Conservation (phyloP, 306 rosid species). For the Oxytropis ochrocephala region DNA sequence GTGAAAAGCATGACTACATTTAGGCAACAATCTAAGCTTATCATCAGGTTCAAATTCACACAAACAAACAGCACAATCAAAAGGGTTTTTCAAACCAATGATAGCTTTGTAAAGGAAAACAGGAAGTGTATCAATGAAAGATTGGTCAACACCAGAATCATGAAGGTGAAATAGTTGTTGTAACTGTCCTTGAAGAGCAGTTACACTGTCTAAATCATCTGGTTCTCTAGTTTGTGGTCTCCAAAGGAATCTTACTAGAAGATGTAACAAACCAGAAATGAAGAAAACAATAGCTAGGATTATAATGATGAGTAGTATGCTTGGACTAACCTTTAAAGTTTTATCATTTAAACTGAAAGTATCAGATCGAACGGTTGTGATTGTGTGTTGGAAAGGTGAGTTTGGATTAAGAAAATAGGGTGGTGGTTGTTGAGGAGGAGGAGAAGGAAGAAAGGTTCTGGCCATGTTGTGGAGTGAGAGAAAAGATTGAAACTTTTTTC, state of each 20-base stretch:
- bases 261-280: conserved; percentile 88
- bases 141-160: conserved; percentile 93
- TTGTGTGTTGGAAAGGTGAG: conserved; percentile 21
- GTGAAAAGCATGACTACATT: conserved; percentile 96
- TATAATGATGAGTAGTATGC: conserved; percentile 62
- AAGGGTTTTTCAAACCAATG: conserved; percentile 75
- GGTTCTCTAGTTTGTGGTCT: conserved; percentile 54
- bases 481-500: conserved; percentile 35
- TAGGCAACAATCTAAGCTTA: conserved; percentile 79
- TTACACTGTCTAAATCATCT: conserved; percentile 58
- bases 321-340: conserved; percentile 58
- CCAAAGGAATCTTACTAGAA: conserved; percentile 69
- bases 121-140: conserved; percentile 83
- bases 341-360: conserved; percentile 42
- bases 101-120: conserved; percentile 77
- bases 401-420: conserved; percentile 22
- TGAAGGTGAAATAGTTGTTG: conserved; percentile 95
- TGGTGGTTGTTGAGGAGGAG: conserved; percentile 40
- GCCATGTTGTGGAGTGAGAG: conserved; percentile 32
- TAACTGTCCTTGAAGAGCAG: conserved; percentile 86
- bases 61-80: conserved; percentile 92
- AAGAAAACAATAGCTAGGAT: conserved; percentile 83
- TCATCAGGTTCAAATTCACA: conserved; percentile 88
- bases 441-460: conserved; percentile 12
- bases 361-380: conserved; percentile 29